Conservation (phyloP, 371 early-diverging fungal genomes). For the Dichotomocladium elegans region DNA sequence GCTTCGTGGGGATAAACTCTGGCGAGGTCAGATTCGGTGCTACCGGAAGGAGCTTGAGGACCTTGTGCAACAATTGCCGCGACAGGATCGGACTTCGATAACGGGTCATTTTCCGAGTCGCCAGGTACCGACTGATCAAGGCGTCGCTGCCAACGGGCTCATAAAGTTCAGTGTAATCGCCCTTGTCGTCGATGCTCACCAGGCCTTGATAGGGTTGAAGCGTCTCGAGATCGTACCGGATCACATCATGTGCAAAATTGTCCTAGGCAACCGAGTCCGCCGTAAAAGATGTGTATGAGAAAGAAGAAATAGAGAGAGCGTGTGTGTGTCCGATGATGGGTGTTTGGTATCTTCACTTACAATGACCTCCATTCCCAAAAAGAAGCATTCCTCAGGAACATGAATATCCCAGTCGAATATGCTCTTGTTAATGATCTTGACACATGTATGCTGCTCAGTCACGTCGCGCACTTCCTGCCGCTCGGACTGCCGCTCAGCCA, state of each 20-base stretch:
- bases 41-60: constrained; percentile 69
- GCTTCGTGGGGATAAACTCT: constrained; percentile 92
- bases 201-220: constrained; percentile 77
- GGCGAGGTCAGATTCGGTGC: constrained; percentile 79
- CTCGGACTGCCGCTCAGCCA: constrained; percentile 70
- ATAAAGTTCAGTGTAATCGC: constrained; percentile 83
- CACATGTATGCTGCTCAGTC: constrained; percentile 50
- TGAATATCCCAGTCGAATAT: constrained; percentile 88
- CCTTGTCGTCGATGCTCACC: constrained; percentile 76
- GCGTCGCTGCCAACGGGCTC: constrained; percentile 75
- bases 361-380: constrained; percentile 92
- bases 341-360: constrained; percentile 42
- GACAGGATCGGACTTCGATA: constrained; percentile 65
- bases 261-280: constrained; percentile 61
- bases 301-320: not conserved
- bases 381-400: constrained; percentile 77
- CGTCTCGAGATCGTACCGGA: constrained; percentile 77
- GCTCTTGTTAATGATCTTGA: constrained; percentile 81
- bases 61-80: constrained; percentile 42
- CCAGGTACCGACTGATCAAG: constrained; percentile 67
- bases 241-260: constrained; percentile 93
- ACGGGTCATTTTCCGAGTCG: constrained; percentile 47
- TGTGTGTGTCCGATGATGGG: not conserved
- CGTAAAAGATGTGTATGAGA: too few species aligned
- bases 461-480: constrained; percentile 46